A percentile compares a stretch with the other conserved stretches of the same genome.
These are phyloP conservation scores for Fusarium abutilonis DNA, from an alignment of 2,329 filamentous ascomycete species.

Conservation along the genomic window DNA sequence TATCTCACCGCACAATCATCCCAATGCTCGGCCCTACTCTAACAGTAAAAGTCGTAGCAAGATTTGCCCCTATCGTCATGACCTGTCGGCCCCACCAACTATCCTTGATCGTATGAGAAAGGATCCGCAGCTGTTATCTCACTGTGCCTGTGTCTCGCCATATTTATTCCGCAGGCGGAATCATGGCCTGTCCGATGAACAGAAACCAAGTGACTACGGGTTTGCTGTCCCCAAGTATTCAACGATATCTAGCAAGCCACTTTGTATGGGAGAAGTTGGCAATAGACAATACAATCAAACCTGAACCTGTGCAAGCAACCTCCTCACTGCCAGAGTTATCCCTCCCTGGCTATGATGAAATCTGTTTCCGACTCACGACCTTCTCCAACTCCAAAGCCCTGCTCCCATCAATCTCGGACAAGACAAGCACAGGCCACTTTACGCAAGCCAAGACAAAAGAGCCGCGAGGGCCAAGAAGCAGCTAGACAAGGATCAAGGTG, in stretches of 20 bases:
- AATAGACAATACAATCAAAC: too few relatives aligned
- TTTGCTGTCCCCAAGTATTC: not conserved
- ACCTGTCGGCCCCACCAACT: slow-evolving; percentile 21
- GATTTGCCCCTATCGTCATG: slow-evolving; percentile 28
- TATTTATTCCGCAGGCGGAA: slow-evolving; percentile 25
- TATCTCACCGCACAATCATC: not conserved
- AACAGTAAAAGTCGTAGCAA: not conserved
- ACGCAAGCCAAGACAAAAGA: slow-evolving; percentile 40
- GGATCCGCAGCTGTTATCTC: slow-evolving; percentile 7
- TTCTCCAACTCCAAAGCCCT: slow-evolving; percentile 21
- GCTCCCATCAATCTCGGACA: slow-evolving; percentile 14
- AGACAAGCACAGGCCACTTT: slow-evolving; percentile 23
- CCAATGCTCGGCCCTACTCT: not conserved
- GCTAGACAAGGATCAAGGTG: slow-evolving; percentile 24
- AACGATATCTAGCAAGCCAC: too few relatives aligned
- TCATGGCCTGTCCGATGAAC: slow-evolving; percentile 11
- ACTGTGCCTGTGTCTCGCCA: slow-evolving; percentile 16
- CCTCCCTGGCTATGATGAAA: slow-evolving; percentile 15
- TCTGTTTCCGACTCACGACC: not conserved
- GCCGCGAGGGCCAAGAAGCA: slow-evolving; percentile 34
- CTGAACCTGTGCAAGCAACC: too few relatives aligned
- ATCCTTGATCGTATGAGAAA: slow-evolving; percentile 34
- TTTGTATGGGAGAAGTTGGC: too few relatives aligned
- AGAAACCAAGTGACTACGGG: not conserved
- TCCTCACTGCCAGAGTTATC: too few relatives aligned